Conservation (phyloP, 306 rosid genomes). For the Trifolium pratense region DNA sequence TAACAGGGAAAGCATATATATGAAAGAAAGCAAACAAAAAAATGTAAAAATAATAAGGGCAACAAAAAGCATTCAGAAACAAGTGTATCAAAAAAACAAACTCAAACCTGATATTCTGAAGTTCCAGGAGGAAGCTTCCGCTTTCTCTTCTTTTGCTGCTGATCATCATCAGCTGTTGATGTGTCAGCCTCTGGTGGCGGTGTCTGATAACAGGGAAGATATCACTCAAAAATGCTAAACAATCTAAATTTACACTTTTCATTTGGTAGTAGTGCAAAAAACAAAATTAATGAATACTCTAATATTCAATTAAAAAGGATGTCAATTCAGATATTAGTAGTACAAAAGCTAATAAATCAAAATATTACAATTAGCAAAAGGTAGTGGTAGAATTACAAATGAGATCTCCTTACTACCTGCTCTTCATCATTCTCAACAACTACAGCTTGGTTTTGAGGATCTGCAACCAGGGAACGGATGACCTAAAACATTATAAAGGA, state of each 20-base stretch:
- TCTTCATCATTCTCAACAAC: conserved; percentile 55
- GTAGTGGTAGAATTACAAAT: conserved; percentile 15
- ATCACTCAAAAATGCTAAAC: conserved; percentile 7
- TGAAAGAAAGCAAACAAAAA: neutral
- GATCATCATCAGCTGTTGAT: too few relatives aligned
- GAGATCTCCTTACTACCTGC: too few relatives aligned
- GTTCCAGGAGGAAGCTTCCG: conserved; percentile 75
- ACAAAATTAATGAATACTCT: too few relatives aligned
- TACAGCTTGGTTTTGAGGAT: conserved; percentile 56
- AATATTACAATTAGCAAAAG: conserved; percentile 3
- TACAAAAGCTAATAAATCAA: conserved; percentile 11
- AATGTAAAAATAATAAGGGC: neutral
- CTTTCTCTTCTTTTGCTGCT: conserved; percentile 54
- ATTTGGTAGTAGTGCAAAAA: too few relatives aligned
- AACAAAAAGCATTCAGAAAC: conserved; percentile 1
- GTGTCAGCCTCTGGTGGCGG: conserved; percentile 49
- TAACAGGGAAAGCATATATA: conserved; percentile 17
- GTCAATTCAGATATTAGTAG: conserved; percentile 18
- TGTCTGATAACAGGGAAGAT: conserved; percentile 56
- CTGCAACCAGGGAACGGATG: too few relatives aligned
- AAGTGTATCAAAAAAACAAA: conserved; percentile 20
- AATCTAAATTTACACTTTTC: neutral
- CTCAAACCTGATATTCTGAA: conserved; percentile 87
- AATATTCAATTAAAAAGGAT: neutral
- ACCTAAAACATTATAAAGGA: conserved; percentile 51